These are phyloP conservation scores for Aspergillus egyptiacus DNA, from an alignment of 495 filamentous ascomycete species.

Conservation along the genomic window DNA sequence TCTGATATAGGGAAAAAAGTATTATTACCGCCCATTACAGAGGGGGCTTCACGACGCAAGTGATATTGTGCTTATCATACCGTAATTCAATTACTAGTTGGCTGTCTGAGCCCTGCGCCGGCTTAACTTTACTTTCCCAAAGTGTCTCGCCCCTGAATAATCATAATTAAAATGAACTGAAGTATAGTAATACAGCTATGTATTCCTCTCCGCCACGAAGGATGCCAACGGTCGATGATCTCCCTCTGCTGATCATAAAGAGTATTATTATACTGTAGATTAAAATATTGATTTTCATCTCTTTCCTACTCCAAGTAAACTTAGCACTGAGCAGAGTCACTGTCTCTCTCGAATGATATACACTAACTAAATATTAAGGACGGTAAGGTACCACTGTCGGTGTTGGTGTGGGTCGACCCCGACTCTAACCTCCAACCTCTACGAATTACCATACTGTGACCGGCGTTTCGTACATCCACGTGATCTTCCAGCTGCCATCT, in stretches of 20 bases:
- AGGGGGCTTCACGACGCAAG: neutral
- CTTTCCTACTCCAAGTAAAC: too few relatives aligned
- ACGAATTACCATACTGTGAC: constrained; percentile 1
- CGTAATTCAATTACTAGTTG: neutral
- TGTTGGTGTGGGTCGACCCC: neutral
- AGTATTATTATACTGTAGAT: too few relatives aligned
- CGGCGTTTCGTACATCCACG: neutral
- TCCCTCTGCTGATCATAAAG: too few relatives aligned
- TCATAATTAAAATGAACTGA: too few relatives aligned
- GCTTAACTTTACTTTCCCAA: neutral
- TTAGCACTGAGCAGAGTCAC: too few relatives aligned
- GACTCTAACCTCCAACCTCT: neutral
- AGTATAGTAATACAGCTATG: too few relatives aligned
- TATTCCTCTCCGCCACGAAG: too few relatives aligned
- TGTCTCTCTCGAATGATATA: too few relatives aligned
- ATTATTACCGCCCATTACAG: neutral
- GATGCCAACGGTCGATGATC: too few relatives aligned
- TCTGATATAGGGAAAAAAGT: neutral
- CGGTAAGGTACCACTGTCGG: too few relatives aligned
- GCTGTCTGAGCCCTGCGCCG: neutral
- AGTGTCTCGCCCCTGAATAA: neutral
- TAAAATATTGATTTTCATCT: too few relatives aligned
- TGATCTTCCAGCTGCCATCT: neutral
- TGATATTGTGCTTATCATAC: neutral
- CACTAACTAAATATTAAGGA: too few relatives aligned